A percentile compares a stretch with the other conserved stretches of the same genome.
These are phyloP conservation scores for Trametes coccinea DNA, from an alignment of 768 basidiomycete species.

Conservation along the genomic window DNA sequence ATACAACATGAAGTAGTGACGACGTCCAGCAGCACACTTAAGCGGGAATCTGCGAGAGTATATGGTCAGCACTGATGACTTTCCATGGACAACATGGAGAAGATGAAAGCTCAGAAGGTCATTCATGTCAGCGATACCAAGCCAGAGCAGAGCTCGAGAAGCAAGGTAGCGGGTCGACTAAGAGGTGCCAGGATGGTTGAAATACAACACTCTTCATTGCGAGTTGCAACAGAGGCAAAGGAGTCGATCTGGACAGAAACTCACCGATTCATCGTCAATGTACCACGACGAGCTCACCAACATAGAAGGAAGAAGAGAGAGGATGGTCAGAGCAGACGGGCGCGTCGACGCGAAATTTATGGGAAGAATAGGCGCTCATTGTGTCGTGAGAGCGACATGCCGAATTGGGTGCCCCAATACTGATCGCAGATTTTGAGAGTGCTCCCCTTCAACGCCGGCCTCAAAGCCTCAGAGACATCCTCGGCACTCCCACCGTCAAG, in stretches of 20 bases:
- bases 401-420: background rate
- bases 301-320: slow-evolving; percentile 1
- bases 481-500: slow-evolving; percentile 20
- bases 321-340: background rate
- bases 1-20: too few relatives aligned
- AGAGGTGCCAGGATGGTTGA: slow-evolving; percentile 85
- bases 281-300: background rate
- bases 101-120: slow-evolving; percentile 45
- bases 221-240: slow-evolving; percentile 23
- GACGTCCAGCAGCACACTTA: too few relatives aligned
- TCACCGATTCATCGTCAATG: slow-evolving; percentile 18
- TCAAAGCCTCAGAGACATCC: slow-evolving; percentile 20
- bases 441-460: slow-evolving; percentile 1
- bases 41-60: too few relatives aligned
- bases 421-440: slow-evolving; percentile 12
- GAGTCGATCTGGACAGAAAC: slow-evolving; percentile 22
- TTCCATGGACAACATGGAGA: background rate
- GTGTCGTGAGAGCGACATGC: slow-evolving; percentile 7
- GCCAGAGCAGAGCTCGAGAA: slow-evolving; percentile 33
- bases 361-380: background rate
- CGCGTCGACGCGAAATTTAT: slow-evolving; percentile 10
- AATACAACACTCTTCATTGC: slow-evolving; percentile 82
- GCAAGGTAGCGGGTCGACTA: slow-evolving; percentile 70
- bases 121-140: slow-evolving; percentile 80
- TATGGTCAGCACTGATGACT: too few relatives aligned